Percentiles rank a stretch among this genome's conserved stretches.
These are phyloP conservation scores for Trematosphaeria pertusa DNA, from an alignment of 2,329 filamentous ascomycete species.

Conservation along the genomic window DNA sequence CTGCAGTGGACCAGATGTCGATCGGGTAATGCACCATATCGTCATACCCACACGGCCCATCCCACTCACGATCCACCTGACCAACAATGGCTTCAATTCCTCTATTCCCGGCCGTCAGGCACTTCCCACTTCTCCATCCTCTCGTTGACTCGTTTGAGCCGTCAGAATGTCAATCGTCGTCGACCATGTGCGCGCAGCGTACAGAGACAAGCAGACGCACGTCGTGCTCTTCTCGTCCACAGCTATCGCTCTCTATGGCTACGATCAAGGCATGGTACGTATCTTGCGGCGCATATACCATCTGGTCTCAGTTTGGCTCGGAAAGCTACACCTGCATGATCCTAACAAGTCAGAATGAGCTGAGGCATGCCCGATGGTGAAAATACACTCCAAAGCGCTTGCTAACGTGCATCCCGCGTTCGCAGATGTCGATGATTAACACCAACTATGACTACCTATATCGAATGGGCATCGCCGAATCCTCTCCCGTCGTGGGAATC, in stretches of 20 bases:
- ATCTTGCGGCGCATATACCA: too few relatives aligned
- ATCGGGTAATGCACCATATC: constrained; percentile 11
- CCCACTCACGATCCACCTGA: constrained; percentile 12
- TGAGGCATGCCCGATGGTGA: background rate
- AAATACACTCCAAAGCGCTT: too few relatives aligned
- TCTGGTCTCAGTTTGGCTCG: too few relatives aligned
- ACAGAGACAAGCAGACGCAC: constrained; percentile 52
- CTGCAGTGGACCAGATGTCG: too few relatives aligned
- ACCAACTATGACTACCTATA: constrained; percentile 62
- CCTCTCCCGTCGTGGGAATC: constrained; percentile 62
- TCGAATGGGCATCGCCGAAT: constrained; percentile 62
- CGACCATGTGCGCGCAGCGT: constrained; percentile 28
- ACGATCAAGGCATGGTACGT: constrained; percentile 59
- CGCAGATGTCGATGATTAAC: constrained; percentile 55
- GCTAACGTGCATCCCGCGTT: background rate
- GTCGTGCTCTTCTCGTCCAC: constrained; percentile 62
- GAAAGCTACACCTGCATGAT: too few relatives aligned
- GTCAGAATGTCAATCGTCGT: constrained; percentile 22
- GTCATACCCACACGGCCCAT: constrained; percentile 8
- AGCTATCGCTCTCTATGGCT: constrained; percentile 63
- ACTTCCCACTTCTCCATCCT: background rate
- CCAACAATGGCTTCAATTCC: constrained; percentile 8
- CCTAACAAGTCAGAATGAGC: too few relatives aligned
- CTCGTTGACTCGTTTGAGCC: constrained; percentile 7
- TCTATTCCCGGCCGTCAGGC: constrained; percentile 5